Percentiles rank a stretch among this genome's conserved stretches.
These are phyloP conservation scores for Trichoderma arundinaceum DNA, from an alignment of 2,329 filamentous ascomycete species.

Conservation along the genomic window DNA sequence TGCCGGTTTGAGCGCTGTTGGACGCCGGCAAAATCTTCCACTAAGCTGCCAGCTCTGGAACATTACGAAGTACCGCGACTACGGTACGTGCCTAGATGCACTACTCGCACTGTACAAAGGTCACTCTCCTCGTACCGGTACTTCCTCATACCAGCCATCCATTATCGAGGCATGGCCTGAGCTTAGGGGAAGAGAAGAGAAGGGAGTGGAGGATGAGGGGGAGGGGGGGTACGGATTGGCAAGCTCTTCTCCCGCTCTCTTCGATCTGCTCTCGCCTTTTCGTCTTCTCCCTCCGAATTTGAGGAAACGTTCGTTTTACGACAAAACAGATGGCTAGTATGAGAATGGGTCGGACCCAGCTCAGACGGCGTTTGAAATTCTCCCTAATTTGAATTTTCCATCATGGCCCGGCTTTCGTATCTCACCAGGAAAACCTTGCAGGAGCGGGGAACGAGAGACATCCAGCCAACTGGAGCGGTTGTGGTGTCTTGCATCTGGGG, in stretches of 20 bases:
- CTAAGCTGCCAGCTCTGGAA: neutral
- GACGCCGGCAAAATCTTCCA: neutral
- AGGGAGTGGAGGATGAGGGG: conserved; percentile 3
- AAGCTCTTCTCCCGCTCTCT: conserved; percentile 18
- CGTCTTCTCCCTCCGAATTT: conserved; percentile 6
- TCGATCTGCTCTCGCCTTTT: conserved; percentile 15
- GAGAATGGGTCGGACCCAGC: conserved; percentile 11
- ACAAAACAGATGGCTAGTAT: conserved; percentile 18
- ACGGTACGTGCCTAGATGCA: neutral
- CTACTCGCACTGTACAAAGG: conserved; percentile 19
- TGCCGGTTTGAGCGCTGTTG: neutral
- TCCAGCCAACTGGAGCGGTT: conserved; percentile 32
- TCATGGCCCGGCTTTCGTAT: conserved; percentile 23
- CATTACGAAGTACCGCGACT: neutral
- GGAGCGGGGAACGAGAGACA: conserved; percentile 29
- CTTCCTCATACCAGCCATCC: conserved; percentile 29
- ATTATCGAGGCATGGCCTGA: conserved; percentile 30
- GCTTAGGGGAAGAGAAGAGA: conserved; percentile 16
- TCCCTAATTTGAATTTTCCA: conserved; percentile 19
- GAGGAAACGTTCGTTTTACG: neutral
- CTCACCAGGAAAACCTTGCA: conserved; percentile 28
- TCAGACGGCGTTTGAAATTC: conserved; percentile 14
- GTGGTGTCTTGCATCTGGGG: conserved; percentile 34
- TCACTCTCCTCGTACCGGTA: conserved; percentile 25
- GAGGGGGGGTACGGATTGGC: conserved; percentile 29